Evolutionary conservation across 805 yeast species (phyloP), one percentile per base, ranked within the genome.

Genomic region (Saccharomycodes ludwigii): DNA sequence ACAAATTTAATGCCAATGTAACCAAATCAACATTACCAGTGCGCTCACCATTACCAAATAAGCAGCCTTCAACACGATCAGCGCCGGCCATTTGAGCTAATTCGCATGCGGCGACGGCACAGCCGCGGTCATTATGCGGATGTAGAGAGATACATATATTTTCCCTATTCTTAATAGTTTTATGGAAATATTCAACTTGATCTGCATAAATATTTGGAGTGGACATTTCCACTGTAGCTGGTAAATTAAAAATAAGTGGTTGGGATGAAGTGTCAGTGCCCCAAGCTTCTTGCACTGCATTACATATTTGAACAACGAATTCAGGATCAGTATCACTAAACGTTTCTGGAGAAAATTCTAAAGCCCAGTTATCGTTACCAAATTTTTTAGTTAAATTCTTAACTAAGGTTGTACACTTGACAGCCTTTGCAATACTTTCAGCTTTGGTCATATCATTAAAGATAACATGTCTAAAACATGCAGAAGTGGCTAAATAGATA

Each of bases 41-140:
- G 54, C 93, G 72, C 61, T 80, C 93, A 43, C 93, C 91, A 47
- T 80, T 80, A 31, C 91, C 93, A 45, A 80, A 80, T 29, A 80
- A 58, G 58, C 88, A 80, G 15, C 93, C 93, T 56, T 80, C 93
- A 17, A 80, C 80, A 54, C 93, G 70, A 52, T 80, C 84, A n/a
- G 84, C 93, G 33, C 93, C 93, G 3, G 84, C 93, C 56, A 80
- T 47, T 47, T 73, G 76, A 28, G 81, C 93, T 35, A 80, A 66
- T 56, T 80, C 93, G 3, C 85, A 77, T 21, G 91, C 91, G 8
- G 88, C 91, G n/a, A 80, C 86, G 10, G 81, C 86, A 52, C 88
- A 79, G 15, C 93, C 93, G 47, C 93, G 68, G 57, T 80, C 91
- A 44, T 80, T 80, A 56, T 80, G 93, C 20, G 84, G 81, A 53